Base-by-base conservation (phyloP, 176 grass and related monocot species). In the Thalia dealbata region DNA sequence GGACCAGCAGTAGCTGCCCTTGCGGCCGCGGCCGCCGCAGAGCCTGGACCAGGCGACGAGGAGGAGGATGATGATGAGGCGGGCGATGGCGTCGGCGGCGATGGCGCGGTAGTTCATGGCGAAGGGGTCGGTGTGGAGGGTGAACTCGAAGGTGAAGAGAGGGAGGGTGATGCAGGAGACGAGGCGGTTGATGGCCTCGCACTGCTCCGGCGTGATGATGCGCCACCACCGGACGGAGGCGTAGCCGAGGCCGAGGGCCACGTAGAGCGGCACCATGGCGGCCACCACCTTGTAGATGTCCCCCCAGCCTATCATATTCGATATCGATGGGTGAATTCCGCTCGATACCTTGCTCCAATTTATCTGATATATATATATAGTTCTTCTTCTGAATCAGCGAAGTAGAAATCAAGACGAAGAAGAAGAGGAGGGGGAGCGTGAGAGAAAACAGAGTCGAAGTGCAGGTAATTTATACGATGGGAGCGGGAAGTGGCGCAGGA, bases 101-200 rank as follows among this genome's bases (percentile, higher is more conserved):
- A 97, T 84, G 30, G 81, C 81, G 25, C 85, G 85, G 85, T 97
- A 97, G 82, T 97, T 97, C 14, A 97, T 89, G 73, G 86, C 60
- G 80, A 97, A 97, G n/a, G 95, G 90, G 79, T 97, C 89, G 1
- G 78, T 90, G 73, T 97, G 87, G 25, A 97, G 87, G 5, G 95
- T 92, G 85, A 92, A 97, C 58, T 97, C 85, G 78, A 97, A 97
- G 26, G 95, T 87, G 78, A 92, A 97, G 76, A 97, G 83, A 25
- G 95, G 95, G 42, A 92, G 80, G 35, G 83, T 82, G 86, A 97
- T 92, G 85, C 78, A 88, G 58, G 87, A 85, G 5, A 97, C 95
- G 4, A 97, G 85, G 7, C 95, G 81, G 89, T 93, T 97, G 74
- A 97, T 84, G 35, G 82, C 91, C 71, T 97, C 95, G 77, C 95